A percentile compares a stretch with the other conserved stretches of the same genome.
phyloP scores from a whole-genome alignment of 345 rosid species.

The Mangifera indica region DNA sequence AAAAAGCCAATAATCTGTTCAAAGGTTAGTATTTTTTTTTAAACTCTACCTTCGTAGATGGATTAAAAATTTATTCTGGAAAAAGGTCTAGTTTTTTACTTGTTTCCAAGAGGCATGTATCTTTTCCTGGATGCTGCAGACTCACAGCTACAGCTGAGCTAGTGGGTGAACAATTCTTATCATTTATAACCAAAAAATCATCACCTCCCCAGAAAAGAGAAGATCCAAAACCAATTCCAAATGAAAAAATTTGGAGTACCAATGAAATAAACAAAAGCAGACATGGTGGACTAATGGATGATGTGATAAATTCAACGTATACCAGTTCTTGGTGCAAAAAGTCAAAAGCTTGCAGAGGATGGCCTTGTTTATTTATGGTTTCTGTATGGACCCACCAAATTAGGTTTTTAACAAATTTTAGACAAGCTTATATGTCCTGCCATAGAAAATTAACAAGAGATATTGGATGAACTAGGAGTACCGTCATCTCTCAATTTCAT shows the following conservation, averaged over 20 bases:
- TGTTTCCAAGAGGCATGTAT: conserved; percentile 17
- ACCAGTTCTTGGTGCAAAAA: not conserved
- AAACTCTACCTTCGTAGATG: conserved; percentile 60
- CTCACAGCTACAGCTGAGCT: conserved; percentile 17
- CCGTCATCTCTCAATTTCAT: not conserved
- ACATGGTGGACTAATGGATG: not conserved
- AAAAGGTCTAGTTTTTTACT: conserved; percentile 23
- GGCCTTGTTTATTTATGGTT: not conserved
- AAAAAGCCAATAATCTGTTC: not conserved
- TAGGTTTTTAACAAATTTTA: not conserved
- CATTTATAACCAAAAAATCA: conserved; percentile 16
- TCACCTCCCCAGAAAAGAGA: conserved; percentile 21
- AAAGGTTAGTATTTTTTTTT: conserved; percentile 2
- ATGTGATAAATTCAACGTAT: not conserved
- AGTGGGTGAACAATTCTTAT: conserved; percentile 27
- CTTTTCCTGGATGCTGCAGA: conserved; percentile 14
- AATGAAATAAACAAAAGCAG: conserved; percentile 5
- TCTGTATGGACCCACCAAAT: not conserved
- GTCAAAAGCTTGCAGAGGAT: not conserved
- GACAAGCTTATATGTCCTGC: not conserved
- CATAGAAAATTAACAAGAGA: not conserved
- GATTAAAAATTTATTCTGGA: conserved; percentile 30
- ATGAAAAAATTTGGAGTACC: not conserved
- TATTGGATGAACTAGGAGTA: not conserved
- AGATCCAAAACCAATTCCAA: not conserved